Conservation (phyloP, 139 green algal species). For the Chlamydomonas sp. region DNA sequence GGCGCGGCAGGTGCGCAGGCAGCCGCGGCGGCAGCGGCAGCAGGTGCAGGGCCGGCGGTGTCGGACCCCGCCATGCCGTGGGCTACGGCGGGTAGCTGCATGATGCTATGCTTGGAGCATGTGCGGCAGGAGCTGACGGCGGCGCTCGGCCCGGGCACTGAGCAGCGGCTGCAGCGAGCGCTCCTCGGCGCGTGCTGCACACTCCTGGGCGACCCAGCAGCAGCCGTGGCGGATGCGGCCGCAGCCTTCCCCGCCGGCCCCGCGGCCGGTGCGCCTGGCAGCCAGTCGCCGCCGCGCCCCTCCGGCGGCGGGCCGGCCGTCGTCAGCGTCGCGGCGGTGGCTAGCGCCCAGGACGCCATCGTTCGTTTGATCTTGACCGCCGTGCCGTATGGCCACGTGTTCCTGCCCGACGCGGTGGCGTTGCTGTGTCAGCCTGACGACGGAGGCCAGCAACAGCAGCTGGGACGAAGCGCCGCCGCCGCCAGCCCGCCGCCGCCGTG, state of each 20-base stretch:
- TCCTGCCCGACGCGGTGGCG: constrained; percentile 10
- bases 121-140: background rate
- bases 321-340: background rate
- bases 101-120: constrained; percentile 13
- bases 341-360: constrained; percentile 4
- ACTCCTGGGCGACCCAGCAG: constrained; percentile 5
- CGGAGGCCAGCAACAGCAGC: background rate
- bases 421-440: constrained; percentile 7
- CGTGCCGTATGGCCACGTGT: constrained; percentile 8
- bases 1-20: too few relatives aligned
- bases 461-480: background rate
- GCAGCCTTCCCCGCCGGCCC: background rate
- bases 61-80: background rate
- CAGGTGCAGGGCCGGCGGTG: background rate
- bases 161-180: constrained; percentile 22
- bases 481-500: background rate
- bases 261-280: background rate
- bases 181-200: constrained; percentile 5
- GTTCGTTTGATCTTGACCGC: constrained; percentile 5
- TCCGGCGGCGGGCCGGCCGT: background rate
- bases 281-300: background rate
- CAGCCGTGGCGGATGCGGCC: background rate
- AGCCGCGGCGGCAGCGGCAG: background rate
- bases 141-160: background rate
- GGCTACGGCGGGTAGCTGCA: background rate